A percentile compares a stretch with the other conserved stretches of the same genome.
phyloP scores from a whole-genome alignment of 768 basidiomycete species.

The Termitomyces sp. region DNA sequence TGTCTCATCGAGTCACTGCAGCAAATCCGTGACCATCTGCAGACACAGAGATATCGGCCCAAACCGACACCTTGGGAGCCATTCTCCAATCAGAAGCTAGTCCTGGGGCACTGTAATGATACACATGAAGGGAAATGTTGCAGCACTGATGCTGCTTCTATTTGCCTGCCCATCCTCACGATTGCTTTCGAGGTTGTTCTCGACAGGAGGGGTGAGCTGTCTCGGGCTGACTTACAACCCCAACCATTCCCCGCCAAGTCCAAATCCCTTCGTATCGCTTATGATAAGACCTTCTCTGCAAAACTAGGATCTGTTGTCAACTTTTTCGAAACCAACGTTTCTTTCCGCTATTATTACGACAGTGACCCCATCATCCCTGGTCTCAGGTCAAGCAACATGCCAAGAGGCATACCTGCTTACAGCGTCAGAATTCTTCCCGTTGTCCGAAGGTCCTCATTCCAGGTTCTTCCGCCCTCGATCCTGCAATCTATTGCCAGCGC shows the following conservation, averaged over 20 bases:
- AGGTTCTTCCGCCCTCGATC: neutral
- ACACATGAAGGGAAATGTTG: neutral
- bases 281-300: neutral
- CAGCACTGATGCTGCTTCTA: neutral
- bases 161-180: neutral
- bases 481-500: neutral
- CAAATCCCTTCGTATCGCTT: neutral
- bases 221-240: neutral
- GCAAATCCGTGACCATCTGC: slow-evolving; percentile 1
- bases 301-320: neutral
- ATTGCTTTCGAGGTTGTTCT: neutral
- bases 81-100: neutral
- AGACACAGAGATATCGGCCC: neutral
- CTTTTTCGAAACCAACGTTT: slow-evolving; percentile 2
- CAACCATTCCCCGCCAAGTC: neutral
- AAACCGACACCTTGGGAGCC: neutral
- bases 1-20: neutral
- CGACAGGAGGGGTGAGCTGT: neutral
- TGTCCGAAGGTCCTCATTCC: neutral
- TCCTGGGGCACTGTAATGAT: neutral
- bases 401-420: neutral
- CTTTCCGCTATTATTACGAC: neutral
- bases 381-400: neutral
- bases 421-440: slow-evolving; percentile 1
- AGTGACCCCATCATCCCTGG: neutral